phyloP scores from a whole-genome alignment of 129 eudicot genomes.

The Sambucus nigra region DNA sequence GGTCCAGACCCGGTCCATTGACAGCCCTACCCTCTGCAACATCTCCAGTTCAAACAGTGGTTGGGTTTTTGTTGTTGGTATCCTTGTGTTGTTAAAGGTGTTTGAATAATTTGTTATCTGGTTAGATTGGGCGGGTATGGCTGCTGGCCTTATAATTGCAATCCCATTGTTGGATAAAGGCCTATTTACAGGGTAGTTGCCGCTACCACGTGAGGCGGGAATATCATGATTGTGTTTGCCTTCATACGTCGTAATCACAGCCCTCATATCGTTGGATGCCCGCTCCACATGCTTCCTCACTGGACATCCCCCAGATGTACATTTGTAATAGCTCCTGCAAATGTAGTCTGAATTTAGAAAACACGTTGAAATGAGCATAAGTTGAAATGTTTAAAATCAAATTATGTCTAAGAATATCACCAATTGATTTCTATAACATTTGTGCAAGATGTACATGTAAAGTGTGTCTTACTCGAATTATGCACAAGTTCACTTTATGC shows the following conservation, averaged over 20 bases:
- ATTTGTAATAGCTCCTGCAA: constrained; percentile 90
- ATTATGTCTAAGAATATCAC: too few relatives aligned
- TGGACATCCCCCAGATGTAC: constrained; percentile 73
- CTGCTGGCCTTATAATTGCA: constrained; percentile 57
- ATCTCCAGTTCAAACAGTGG: constrained; percentile 72
- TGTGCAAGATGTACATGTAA: constrained; percentile 2
- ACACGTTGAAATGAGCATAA: not conserved
- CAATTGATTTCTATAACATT: too few relatives aligned
- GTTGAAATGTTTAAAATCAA: too few relatives aligned
- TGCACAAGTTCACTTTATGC: too few relatives aligned
- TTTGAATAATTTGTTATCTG: constrained; percentile 23
- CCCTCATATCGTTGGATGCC: constrained; percentile 79
- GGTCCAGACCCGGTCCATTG: constrained; percentile 30
- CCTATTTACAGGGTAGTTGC: constrained; percentile 43
- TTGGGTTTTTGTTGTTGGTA: constrained; percentile 34
- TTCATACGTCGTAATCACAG: constrained; percentile 95
- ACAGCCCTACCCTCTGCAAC: constrained; percentile 40
- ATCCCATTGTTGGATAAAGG: constrained; percentile 31
- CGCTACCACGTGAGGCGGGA: constrained; percentile 95
- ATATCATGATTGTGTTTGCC: constrained; percentile 98
- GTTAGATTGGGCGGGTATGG: constrained; percentile 15
- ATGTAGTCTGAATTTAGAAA: not conserved
- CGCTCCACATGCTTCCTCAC: constrained; percentile 94
- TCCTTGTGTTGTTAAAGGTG: constrained; percentile 23
- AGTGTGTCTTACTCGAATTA: too few relatives aligned